Conservation (phyloP, 192 early-diverging fungal genomes). For the Endogone sp. region DNA sequence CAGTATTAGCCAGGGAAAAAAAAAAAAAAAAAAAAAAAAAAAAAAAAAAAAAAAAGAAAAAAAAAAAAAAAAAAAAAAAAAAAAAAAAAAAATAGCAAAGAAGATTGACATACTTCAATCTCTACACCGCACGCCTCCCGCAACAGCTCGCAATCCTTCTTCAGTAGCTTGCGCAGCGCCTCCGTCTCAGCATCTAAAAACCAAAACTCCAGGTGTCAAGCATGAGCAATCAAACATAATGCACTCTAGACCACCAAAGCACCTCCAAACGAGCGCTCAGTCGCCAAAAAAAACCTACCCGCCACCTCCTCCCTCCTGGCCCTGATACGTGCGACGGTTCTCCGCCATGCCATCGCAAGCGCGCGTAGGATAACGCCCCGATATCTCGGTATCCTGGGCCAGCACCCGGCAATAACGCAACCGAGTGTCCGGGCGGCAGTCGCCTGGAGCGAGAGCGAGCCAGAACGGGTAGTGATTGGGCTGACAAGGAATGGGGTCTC, state of each 20-base stretch:
- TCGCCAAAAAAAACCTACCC: not conserved
- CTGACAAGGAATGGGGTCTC: conserved; percentile 22
- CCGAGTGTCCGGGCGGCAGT: not conserved
- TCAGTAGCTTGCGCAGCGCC: not conserved
- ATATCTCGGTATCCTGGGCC: not conserved
- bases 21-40: too few relatives aligned
- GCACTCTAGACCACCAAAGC: not conserved
- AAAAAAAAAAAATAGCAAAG: not conserved
- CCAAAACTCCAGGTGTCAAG: not conserved
- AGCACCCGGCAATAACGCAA: not conserved
- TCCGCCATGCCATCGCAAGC: not conserved
- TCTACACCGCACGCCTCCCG: not conserved
- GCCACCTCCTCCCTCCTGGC: not conserved
- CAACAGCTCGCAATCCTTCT: not conserved
- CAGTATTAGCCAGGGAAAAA: not conserved
- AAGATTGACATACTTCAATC: conserved; percentile 2
- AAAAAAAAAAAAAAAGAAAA: not conserved
- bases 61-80: not conserved
- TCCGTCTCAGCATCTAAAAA: not conserved
- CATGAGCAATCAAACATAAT: not conserved
- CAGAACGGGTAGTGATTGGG: conserved; percentile 35
- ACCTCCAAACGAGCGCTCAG: too few relatives aligned
- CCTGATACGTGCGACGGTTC: not conserved
- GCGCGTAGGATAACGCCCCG: not conserved
- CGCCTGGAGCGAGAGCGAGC: conserved; percentile 24